Conservation (phyloP, 2,329 filamentous ascomycete genomes). For the Phialophora expanda region DNA sequence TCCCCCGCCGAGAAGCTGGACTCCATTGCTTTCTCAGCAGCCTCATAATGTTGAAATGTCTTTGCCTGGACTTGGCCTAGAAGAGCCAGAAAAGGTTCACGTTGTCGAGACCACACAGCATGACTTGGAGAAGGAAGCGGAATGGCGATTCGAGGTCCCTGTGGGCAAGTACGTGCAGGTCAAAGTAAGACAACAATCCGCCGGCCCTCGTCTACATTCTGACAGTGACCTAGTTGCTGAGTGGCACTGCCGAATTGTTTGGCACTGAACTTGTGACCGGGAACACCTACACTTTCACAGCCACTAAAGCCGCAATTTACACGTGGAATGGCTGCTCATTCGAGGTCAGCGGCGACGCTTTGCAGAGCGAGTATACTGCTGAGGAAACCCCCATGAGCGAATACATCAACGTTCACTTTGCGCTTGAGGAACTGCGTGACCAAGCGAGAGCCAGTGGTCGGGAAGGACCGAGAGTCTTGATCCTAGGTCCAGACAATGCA, state of each 20-base stretch:
- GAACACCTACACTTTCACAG: conserved; percentile 78
- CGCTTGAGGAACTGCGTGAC: conserved; percentile 74
- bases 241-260: conserved; percentile 88
- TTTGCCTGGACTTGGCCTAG: conserved; percentile 74
- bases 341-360: conserved; percentile 70
- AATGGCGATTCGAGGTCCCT: conserved; percentile 80
- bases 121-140: conserved; percentile 67
- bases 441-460: conserved; percentile 58
- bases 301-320: conserved; percentile 83
- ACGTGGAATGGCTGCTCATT: conserved; percentile 91
- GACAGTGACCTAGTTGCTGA: conserved; percentile 61
- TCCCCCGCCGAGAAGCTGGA: not conserved
- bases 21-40: not conserved
- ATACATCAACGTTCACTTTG: conserved; percentile 86
- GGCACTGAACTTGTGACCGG: conserved; percentile 88
- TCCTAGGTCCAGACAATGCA: conserved; percentile 76
- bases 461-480: conserved; percentile 78
- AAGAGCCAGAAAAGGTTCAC: conserved; percentile 60
- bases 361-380: conserved; percentile 69
- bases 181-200: conserved; percentile 50
- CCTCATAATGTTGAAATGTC: conserved; percentile 61
- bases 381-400: conserved; percentile 81
- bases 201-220: not conserved
- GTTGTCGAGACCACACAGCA: conserved; percentile 52
- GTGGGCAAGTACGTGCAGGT: conserved; percentile 59